Evolutionary conservation across 164 flowering plant species (phyloP).

Genomic region (Chimonanthus praecox): DNA sequence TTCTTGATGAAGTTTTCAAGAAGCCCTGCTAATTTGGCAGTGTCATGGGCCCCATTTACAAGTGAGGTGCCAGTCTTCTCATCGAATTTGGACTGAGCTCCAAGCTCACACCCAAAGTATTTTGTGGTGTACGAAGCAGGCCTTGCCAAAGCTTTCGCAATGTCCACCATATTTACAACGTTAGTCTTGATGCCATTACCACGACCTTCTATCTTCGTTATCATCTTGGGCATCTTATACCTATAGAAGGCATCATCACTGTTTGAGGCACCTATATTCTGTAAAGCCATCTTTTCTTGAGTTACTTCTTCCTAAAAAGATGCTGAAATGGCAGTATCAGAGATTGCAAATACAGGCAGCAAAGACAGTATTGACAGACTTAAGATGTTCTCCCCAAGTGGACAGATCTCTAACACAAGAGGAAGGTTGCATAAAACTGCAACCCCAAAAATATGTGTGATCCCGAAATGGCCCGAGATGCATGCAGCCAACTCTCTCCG

Average conservation of each 20-base stretch:
- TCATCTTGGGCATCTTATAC: conserved; percentile 95
- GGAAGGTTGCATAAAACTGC: conserved; percentile 31
- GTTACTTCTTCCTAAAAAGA: background rate
- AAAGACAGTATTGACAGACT: conserved; percentile 3
- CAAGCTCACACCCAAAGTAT: conserved; percentile 89
- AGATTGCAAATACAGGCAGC: conserved; percentile 7
- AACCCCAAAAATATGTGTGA: conserved; percentile 15
- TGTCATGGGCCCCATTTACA: conserved; percentile 87
- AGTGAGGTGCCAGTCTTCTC: conserved; percentile 77
- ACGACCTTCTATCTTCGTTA: conserved; percentile 88
- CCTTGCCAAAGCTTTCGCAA: conserved; percentile 84
- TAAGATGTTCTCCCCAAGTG: background rate
- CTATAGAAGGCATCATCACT: conserved; percentile 96
- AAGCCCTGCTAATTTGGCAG: conserved; percentile 76
- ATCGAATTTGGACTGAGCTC: conserved; percentile 93
- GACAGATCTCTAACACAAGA: conserved; percentile 11
- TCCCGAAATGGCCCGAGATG: conserved; percentile 28
- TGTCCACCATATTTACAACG: conserved; percentile 86
- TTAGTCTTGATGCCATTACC: conserved; percentile 97
- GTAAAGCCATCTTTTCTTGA: conserved; percentile 61
- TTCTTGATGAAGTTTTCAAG: conserved; percentile 91
- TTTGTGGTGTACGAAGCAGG: conserved; percentile 89
- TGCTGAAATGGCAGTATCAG: conserved; percentile 9
- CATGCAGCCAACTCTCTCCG: conserved; percentile 31
- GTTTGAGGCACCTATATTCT: conserved; percentile 89